These are phyloP conservation scores for Salix suchowensis DNA, from an alignment of 345 rosid species.

Conservation along the genomic window DNA sequence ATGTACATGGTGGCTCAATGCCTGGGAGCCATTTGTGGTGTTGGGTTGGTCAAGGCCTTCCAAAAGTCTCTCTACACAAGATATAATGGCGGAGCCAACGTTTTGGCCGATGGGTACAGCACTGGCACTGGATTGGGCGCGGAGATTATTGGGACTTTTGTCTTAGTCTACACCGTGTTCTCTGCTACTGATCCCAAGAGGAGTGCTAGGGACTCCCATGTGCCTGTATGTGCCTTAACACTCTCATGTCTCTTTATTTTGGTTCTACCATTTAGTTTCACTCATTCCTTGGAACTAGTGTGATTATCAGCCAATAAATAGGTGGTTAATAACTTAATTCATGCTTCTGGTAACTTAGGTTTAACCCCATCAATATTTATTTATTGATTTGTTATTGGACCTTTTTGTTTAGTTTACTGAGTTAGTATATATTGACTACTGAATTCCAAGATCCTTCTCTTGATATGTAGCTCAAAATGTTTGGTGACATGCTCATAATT, in stretches of 20 bases:
- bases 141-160: conserved; percentile 84
- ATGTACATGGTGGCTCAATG: conserved; percentile 72
- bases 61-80: conserved; percentile 44
- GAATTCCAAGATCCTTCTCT: not conserved
- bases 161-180: conserved; percentile 83
- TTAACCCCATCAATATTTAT: not conserved
- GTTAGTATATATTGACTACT: too few species aligned
- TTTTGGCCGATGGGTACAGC: conserved; percentile 48
- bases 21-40: conserved; percentile 77
- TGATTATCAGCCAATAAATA: not conserved
- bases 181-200: conserved; percentile 89
- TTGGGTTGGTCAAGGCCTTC: conserved; percentile 67
- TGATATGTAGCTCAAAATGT: not conserved
- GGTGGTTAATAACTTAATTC: not conserved
- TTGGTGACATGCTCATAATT: not conserved
- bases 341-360: not conserved
- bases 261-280: not conserved
- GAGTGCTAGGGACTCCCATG: conserved; percentile 81
- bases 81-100: conserved; percentile 71
- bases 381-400: not conserved
- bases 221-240: conserved; percentile 49
- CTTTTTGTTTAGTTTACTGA: not conserved
- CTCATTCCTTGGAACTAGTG: not conserved
- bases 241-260: not conserved
- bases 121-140: conserved; percentile 59